Evolutionary conservation across 2,329 filamentous ascomycete species (phyloP), one percentile per base, ranked within the genome.

Genomic region (Beauveria australis): DNA sequence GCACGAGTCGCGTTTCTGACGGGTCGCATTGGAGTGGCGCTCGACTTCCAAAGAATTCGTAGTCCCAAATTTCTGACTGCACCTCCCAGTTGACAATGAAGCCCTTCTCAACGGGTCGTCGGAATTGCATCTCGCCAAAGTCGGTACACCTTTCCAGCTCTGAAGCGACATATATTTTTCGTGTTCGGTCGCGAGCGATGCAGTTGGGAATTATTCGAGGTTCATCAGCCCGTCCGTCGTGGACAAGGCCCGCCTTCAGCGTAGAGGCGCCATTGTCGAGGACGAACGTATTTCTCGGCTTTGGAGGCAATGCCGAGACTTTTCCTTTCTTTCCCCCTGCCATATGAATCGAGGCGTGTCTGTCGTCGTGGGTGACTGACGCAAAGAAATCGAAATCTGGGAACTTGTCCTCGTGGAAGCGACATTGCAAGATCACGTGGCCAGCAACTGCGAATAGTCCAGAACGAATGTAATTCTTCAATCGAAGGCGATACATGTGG

Each of bases 21-120:
- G 93, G 90, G 66, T 95, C 87, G 72, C 89, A 91, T 67, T 79
- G 82, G 66, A 86, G 76, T 30, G 81, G 79, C n/a, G 85, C 85
- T 65, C 84, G 84, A 61, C 82, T 78, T 66, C 89, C 86, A 67
- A 96, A 87, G 69, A 97, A 89, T 63, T 92, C 87, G 66, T 88
- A 85, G 69, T 97, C 92, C 94, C 94, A 99, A 56, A 99, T 91
- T 69, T 94, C 92, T 74, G 91, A 93, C 76, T 99, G 85, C 0
- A 89, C 88, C 74, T 99, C 94, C 94, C 94, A 99, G 70, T 93
- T 97, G 63, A 97, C 92, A 54, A 97, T 81, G 70, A 90, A 97
- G 8, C 94, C 94, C 74, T 92, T 95, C 74, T 99, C 94, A 1
- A 97, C 89, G 0, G 94, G 94, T 0, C 93, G 81, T 1, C 93